These are phyloP conservation scores for Adansonia digitata DNA, from an alignment of 345 rosid species.

Conservation along the genomic window DNA sequence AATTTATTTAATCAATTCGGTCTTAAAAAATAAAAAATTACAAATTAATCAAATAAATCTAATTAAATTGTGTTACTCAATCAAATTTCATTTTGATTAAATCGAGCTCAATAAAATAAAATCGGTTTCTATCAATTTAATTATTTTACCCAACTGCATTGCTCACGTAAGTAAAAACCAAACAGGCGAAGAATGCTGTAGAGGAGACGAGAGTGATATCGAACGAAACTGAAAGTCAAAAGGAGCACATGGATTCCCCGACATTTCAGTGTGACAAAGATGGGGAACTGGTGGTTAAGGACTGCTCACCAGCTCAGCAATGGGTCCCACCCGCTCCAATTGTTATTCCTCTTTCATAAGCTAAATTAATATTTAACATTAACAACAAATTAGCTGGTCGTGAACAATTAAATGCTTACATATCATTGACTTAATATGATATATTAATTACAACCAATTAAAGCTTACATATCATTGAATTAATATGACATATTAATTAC, in stretches of 20 bases:
- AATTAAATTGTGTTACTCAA: too few species aligned
- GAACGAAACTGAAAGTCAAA: conserved; percentile 37
- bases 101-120: too few species aligned
- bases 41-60: too few species aligned
- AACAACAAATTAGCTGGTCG: neutral
- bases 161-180: too few species aligned
- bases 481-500: too few species aligned
- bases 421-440: neutral
- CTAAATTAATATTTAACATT: neutral
- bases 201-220: conserved; percentile 53
- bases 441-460: too few species aligned
- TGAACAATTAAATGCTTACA: neutral
- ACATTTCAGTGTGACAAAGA: conserved; percentile 41
- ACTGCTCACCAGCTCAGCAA: conserved; percentile 47
- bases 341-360: conserved; percentile 27
- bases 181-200: conserved; percentile 51
- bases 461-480: too few species aligned
- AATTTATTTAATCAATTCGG: too few species aligned
- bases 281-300: conserved; percentile 54
- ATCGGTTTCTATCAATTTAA: too few species aligned
- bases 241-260: conserved; percentile 60
- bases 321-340: conserved; percentile 61
- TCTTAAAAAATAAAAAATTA: too few species aligned
- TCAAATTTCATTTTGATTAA: too few species aligned
- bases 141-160: too few species aligned